These are phyloP conservation scores for Saccharomycopsis vini DNA, from an alignment of 805 yeast species.

Conservation along the genomic window DNA sequence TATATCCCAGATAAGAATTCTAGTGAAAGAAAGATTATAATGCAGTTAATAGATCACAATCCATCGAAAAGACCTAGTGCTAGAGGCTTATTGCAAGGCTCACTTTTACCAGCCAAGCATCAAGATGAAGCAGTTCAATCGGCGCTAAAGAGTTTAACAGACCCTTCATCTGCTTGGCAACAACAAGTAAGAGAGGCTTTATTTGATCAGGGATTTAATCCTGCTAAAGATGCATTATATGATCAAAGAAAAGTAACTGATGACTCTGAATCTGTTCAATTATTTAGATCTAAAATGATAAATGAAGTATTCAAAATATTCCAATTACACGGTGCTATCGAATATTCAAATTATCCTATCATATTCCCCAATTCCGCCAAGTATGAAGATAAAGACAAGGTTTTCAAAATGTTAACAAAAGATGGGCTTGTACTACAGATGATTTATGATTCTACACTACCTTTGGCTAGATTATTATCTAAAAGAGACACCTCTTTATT, in stretches of 20 bases:
- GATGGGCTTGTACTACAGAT: conserved; percentile 84
- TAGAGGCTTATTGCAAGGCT: conserved; percentile 61
- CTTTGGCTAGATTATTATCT: conserved; percentile 80
- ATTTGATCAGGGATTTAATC: conserved; percentile 75
- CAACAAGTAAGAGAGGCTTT: conserved; percentile 81
- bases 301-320: conserved; percentile 57
- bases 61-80: conserved; percentile 80
- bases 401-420: conserved; percentile 73
- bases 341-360: conserved; percentile 52
- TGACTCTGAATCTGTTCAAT: conserved; percentile 15
- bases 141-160: conserved; percentile 75
- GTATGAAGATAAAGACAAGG: conserved; percentile 51
- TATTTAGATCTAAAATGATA: conserved; percentile 52
- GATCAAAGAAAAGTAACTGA: conserved; percentile 37
- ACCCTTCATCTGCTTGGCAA: conserved; percentile 91
- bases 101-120: conserved; percentile 77
- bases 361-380: conserved; percentile 79
- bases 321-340: conserved; percentile 78
- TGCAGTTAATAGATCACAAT: conserved; percentile 63
- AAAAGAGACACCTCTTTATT: conserved; percentile 24
- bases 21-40: conserved; percentile 61
- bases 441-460: conserved; percentile 83
- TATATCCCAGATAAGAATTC: conserved; percentile 44
- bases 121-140: conserved; percentile 86
- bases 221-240: conserved; percentile 77